These are phyloP conservation scores for Conidiobolus coronatus DNA, from an alignment of 371 early-diverging fungal species.

Conservation along the genomic window DNA sequence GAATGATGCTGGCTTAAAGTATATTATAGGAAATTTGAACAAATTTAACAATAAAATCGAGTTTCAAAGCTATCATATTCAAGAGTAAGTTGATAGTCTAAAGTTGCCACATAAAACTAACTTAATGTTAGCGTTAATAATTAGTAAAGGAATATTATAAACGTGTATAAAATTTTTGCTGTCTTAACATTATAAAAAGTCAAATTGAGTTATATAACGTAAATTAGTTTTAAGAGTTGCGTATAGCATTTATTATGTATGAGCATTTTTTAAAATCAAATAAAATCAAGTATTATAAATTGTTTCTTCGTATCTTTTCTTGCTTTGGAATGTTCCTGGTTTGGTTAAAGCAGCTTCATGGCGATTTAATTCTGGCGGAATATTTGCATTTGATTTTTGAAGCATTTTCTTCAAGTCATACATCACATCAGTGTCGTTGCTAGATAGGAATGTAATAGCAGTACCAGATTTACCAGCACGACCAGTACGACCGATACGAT, in stretches of 20 bases:
- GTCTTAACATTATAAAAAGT: too few relatives aligned
- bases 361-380: constrained; percentile 66
- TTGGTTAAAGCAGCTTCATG: constrained; percentile 69
- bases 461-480: constrained; percentile 90
- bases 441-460: constrained; percentile 74
- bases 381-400: constrained; percentile 41
- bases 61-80: neutral
- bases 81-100: neutral
- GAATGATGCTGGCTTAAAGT: too few relatives aligned
- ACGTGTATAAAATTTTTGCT: too few relatives aligned
- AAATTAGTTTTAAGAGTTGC: too few relatives aligned
- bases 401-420: constrained; percentile 79
- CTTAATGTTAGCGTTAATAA: too few relatives aligned
- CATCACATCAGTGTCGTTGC: constrained; percentile 69
- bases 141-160: too few relatives aligned
- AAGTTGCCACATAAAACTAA: neutral
- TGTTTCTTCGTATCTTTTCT: constrained; percentile 35
- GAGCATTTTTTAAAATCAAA: neutral
- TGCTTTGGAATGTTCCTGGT: constrained; percentile 23
- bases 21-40: neutral
- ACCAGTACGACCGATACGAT: constrained; percentile 95
- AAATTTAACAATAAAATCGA: neutral
- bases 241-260: neutral
- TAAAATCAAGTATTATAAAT: constrained; percentile 10
- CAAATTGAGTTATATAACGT: too few relatives aligned